These are phyloP conservation scores for Hypoxylon cercidicola DNA, from an alignment of 495 filamentous ascomycete genomes.

Conservation along the genomic window DNA sequence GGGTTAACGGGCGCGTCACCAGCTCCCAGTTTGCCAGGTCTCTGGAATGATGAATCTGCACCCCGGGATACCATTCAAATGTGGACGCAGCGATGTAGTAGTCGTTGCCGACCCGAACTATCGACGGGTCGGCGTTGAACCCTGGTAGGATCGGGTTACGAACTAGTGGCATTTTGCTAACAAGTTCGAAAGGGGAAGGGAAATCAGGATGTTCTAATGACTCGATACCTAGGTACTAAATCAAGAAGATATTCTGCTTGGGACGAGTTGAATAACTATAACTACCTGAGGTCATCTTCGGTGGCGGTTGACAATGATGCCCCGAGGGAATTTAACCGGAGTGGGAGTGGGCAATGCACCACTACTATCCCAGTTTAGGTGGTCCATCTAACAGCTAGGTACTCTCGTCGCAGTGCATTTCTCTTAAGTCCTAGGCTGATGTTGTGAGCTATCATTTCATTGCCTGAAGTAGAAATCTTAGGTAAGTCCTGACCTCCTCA, in stretches of 20 bases:
- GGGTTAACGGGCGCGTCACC: conserved; percentile 67
- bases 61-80: conserved; percentile 70
- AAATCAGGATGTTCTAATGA: neutral
- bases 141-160: conserved; percentile 71
- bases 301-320: conserved; percentile 23
- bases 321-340: conserved; percentile 38
- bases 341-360: conserved; percentile 16
- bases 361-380: neutral
- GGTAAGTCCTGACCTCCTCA: too few species aligned
- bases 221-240: neutral
- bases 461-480: too few species aligned
- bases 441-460: too few species aligned
- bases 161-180: conserved; percentile 53
- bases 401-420: neutral
- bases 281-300: conserved; percentile 4
- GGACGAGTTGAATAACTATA: neutral
- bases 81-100: conserved; percentile 73
- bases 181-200: too few species aligned
- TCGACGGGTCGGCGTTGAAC: conserved; percentile 71
- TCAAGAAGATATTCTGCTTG: neutral
- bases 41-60: conserved; percentile 67
- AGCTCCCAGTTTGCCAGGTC: conserved; percentile 69
- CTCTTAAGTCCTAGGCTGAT: too few species aligned
- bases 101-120: conserved; percentile 64
- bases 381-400: too few species aligned